These are phyloP conservation scores for Russula ochroleuca DNA, from an alignment of 768 basidiomycete species.

Conservation along the genomic window DNA sequence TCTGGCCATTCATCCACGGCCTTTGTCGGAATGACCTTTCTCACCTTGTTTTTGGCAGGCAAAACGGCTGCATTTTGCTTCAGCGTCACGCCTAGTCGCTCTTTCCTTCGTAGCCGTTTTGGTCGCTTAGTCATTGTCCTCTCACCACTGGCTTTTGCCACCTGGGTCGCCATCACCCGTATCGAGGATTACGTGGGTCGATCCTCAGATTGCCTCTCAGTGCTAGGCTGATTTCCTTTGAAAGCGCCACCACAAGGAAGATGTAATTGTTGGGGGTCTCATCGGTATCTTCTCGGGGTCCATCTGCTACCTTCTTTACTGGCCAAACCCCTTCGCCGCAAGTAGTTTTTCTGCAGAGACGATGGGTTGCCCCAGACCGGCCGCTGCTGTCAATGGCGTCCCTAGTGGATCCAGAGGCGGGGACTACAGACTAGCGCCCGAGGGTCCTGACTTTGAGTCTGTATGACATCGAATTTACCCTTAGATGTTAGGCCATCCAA, in stretches of 20 bases:
- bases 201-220: conserved; percentile 7
- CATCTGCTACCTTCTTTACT: conserved; percentile 56
- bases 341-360: conserved; percentile 35
- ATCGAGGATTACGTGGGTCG: conserved; percentile 60
- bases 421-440: conserved; percentile 44
- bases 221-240: conserved; percentile 14
- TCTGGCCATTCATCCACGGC: conserved; percentile 67
- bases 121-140: conserved; percentile 46
- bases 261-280: conserved; percentile 58
- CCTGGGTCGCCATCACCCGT: conserved; percentile 58
- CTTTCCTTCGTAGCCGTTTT: conserved; percentile 46
- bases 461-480: conserved; percentile 4
- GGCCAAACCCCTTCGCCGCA: conserved; percentile 57
- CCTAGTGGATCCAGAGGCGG: conserved; percentile 29
- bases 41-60: conserved; percentile 60
- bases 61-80: conserved; percentile 60
- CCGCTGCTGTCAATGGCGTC: conserved; percentile 42
- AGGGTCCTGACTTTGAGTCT: conserved; percentile 1
- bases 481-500: neutral
- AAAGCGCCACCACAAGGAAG: conserved; percentile 66
- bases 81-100: conserved; percentile 36
- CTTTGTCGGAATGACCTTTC: conserved; percentile 60
- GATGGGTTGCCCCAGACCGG: conserved; percentile 40
- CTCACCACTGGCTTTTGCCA: conserved; percentile 51
- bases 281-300: conserved; percentile 51